phyloP scores from a whole-genome alignment of 345 rosid species.

The Acer campestre region DNA sequence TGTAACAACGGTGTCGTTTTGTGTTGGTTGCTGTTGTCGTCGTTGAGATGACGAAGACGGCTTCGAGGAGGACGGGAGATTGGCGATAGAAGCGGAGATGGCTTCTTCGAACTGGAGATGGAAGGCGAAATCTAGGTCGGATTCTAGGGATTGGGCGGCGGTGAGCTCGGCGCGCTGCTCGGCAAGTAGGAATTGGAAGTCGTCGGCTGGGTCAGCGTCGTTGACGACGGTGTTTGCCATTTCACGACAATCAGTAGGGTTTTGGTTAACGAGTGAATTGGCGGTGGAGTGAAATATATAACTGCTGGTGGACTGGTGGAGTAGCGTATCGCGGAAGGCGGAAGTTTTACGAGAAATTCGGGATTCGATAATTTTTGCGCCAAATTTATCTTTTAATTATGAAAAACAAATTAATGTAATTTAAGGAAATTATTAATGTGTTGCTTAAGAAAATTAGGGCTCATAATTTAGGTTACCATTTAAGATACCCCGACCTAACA shows the following conservation, averaged over 20 bases:
- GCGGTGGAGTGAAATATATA: too few species aligned
- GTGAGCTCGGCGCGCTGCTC: slow-evolving; percentile 31
- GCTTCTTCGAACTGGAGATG: slow-evolving; percentile 63
- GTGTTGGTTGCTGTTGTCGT: background rate
- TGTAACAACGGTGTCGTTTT: background rate
- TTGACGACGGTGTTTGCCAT: background rate
- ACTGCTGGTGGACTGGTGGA: too few species aligned
- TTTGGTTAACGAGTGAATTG: background rate
- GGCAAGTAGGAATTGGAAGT: slow-evolving; percentile 1
- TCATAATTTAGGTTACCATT: too few species aligned
- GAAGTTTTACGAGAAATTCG: too few species aligned
- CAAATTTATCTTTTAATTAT: too few species aligned
- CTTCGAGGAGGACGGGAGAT: slow-evolving; percentile 23
- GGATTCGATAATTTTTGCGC: too few species aligned
- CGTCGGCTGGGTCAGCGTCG: slow-evolving; percentile 11
- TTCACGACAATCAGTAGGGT: background rate
- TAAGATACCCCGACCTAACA: too few species aligned
- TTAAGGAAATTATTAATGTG: too few species aligned
- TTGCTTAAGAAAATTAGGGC: too few species aligned
- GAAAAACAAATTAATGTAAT: too few species aligned
- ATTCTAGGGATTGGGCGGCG: slow-evolving; percentile 28
- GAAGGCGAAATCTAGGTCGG: slow-evolving; percentile 56
- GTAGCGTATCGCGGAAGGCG: too few species aligned
- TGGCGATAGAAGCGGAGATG: slow-evolving; percentile 45
- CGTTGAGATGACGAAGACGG: background rate